phyloP scores from a whole-genome alignment of 164 flowering plant species.

The Stephania cephalantha region DNA sequence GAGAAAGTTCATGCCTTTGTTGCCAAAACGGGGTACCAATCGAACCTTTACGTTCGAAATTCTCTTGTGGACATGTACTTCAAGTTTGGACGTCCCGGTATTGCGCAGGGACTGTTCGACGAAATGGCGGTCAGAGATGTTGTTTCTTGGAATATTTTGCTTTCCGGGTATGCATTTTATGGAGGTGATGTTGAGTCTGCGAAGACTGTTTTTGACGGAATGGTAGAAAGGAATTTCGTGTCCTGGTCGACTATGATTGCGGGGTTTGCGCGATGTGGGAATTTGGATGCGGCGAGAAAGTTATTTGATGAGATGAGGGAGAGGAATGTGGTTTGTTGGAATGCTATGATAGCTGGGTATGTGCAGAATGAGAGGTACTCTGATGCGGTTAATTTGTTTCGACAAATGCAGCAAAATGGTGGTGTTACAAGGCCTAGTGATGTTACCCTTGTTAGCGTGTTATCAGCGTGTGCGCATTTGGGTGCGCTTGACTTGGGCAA shows the following conservation, averaged over 20 bases:
- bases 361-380: slow-evolving; percentile 32
- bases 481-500: slow-evolving; percentile 32
- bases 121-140: slow-evolving; percentile 33
- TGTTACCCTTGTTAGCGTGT: slow-evolving; percentile 30
- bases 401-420: slow-evolving; percentile 24
- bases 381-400: slow-evolving; percentile 29
- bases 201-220: slow-evolving; percentile 25
- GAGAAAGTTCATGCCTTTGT: slow-evolving; percentile 18
- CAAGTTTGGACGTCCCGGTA: slow-evolving; percentile 18
- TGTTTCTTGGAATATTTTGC: slow-evolving; percentile 37
- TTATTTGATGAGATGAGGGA: slow-evolving; percentile 32
- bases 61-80: slow-evolving; percentile 40
- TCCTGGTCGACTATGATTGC: slow-evolving; percentile 36
- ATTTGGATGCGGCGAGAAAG: slow-evolving; percentile 24
- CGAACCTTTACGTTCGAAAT: slow-evolving; percentile 27
- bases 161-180: slow-evolving; percentile 22
- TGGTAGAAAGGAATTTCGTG: slow-evolving; percentile 28
- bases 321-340: slow-evolving; percentile 32
- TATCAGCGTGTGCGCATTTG: slow-evolving; percentile 39
- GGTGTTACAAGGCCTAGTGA: slow-evolving; percentile 25
- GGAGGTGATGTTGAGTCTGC: slow-evolving; percentile 31
- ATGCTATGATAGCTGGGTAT: slow-evolving; percentile 39
- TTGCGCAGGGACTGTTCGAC: slow-evolving; percentile 26
- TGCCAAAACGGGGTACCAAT: slow-evolving; percentile 22
- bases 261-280: slow-evolving; percentile 27